Evolutionary conservation across 306 rosid species (phyloP), one percentile per base, ranked within the genome.

Genomic region (Inga oerstediana): DNA sequence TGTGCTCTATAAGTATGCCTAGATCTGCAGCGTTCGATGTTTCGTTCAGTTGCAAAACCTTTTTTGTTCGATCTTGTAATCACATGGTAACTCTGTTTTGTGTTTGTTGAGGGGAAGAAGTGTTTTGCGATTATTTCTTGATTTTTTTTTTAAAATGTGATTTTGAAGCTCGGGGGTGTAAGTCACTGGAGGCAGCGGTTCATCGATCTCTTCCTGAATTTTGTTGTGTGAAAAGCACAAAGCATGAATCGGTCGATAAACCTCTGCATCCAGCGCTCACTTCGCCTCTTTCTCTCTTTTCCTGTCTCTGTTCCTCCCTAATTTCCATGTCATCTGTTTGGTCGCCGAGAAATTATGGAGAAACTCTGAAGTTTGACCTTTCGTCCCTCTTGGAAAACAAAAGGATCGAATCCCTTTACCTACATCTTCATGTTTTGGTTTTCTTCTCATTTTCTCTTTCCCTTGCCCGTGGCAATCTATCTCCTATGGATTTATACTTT

Each of bases 191-290:
- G 32, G 75, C 75, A 70, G 75, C 75, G 75, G 75, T 70, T 70
- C 75, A 70, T 70, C 75, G 75, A 70, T 70, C 75, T 70, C 75
- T 70, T 70, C 75, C 52, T 70, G 75, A 70, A 79, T 79, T 80
- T 90, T 88, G 85, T 88, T 84, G 79, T 81, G 83, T 37, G 68
- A 20, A 81, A 68, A 78, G 76, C 83, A 76, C 89, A 85, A 87
- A 80, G 76, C 96, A 88, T 80, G 96, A 92, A 92, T 85, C 85
- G 95, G 85, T 91, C 95, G 96, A 92, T 92, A 92, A 92, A 92
- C 96, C 96, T 92, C 96, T 92, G 96, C 96, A 90, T 92, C 96
- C 96, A 92, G 96, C 86, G 92, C 91, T 90, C 82, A 51, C 89
- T 77, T 52, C 48, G 48, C 48, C 89, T 83, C 88, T 79, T 89